A percentile compares a stretch with the other conserved stretches of the same genome.
phyloP scores from a whole-genome alignment of 73 alveolate genomes.

The Tetrahymena malaccensis region DNA sequence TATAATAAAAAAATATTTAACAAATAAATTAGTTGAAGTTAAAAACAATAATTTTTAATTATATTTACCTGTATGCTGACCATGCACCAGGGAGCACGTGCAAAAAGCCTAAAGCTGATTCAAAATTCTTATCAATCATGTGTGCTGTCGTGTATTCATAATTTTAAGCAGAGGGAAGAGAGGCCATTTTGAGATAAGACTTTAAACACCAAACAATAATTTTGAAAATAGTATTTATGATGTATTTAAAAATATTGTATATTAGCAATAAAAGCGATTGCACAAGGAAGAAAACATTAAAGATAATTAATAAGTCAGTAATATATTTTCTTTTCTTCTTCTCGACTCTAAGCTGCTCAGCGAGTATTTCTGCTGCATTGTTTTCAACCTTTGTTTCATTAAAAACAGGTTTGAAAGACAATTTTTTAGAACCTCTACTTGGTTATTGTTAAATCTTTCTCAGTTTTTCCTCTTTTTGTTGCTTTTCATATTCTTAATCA shows the following conservation, averaged over 20 bases:
- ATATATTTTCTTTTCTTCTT: neutral
- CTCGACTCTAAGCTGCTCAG: neutral
- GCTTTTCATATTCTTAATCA: neutral
- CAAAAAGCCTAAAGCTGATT: conserved; percentile 41
- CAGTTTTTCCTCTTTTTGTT: neutral
- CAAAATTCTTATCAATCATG: conserved; percentile 38
- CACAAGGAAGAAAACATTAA: neutral
- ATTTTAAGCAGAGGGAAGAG: neutral
- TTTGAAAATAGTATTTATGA: neutral
- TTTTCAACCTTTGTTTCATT: neutral
- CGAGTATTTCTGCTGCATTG: neutral
- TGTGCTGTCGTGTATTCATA: conserved; percentile 47
- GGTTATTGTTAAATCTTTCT: neutral
- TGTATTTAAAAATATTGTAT: neutral
- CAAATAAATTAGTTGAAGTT: neutral
- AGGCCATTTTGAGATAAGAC: neutral
- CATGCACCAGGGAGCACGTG: conserved; percentile 56
- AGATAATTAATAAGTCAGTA: neutral
- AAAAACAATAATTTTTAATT: neutral
- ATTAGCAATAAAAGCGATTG: neutral
- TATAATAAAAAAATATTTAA: neutral
- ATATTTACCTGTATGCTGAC: conserved; percentile 39
- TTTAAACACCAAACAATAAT: neutral
- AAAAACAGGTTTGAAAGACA: neutral
- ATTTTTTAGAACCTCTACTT: neutral